Percentiles rank a stretch among this genome's conserved stretches.
Evolutionary conservation across 768 basidiomycete genomes (phyloP).

Genomic region (Lentinula sp.): DNA sequence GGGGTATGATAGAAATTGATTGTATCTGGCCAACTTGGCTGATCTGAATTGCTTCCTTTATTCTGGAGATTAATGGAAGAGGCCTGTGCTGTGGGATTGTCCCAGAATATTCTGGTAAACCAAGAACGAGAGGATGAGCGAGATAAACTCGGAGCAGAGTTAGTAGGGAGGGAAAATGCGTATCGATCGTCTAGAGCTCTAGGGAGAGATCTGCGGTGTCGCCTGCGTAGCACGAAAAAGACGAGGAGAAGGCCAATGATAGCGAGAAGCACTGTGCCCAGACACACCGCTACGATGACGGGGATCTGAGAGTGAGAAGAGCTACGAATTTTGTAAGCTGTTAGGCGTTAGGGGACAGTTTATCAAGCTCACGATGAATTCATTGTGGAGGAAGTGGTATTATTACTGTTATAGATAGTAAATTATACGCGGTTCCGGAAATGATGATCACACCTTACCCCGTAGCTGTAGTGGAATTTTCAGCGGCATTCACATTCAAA

Average conservation of each 20-base stretch:
- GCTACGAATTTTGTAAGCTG: not conserved
- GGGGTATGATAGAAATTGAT: constrained; percentile 3
- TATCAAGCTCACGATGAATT: too few relatives aligned
- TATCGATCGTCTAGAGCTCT: not conserved
- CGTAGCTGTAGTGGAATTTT: too few relatives aligned
- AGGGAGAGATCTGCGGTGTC: not conserved
- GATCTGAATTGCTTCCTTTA: not conserved
- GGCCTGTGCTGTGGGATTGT: not conserved
- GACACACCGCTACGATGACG: not conserved
- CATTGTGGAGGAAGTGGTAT: too few relatives aligned
- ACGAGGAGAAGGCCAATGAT: not conserved
- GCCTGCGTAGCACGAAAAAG: not conserved
- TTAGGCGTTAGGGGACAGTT: not conserved
- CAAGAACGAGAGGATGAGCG: not conserved
- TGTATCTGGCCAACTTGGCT: not conserved
- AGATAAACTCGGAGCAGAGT: not conserved
- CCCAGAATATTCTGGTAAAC: not conserved
- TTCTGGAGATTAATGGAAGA: not conserved
- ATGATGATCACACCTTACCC: too few relatives aligned
- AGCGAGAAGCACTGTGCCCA: not conserved
- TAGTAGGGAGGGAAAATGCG: not conserved
- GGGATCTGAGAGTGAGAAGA: not conserved
- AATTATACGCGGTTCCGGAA: not conserved
- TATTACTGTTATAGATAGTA: not conserved
- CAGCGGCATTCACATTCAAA: not conserved